These are phyloP conservation scores for Penicillium fimorum DNA, from an alignment of 495 filamentous ascomycete species.

Conservation along the genomic window DNA sequence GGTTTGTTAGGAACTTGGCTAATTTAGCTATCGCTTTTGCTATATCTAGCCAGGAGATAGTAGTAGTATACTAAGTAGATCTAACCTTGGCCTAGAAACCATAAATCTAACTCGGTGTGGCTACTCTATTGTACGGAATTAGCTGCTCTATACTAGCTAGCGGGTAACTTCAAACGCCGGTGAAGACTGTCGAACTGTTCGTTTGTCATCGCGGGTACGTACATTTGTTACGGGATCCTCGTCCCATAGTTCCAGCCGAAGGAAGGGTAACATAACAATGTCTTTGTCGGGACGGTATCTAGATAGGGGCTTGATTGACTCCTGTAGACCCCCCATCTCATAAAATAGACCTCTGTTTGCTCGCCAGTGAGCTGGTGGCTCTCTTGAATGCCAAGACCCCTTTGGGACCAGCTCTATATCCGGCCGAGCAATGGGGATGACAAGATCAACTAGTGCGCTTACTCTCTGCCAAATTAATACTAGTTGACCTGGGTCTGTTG, in stretches of 20 bases:
- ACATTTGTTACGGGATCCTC: not conserved
- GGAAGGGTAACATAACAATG: not conserved
- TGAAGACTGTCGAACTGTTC: not conserved
- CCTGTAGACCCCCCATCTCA: not conserved
- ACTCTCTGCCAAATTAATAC: not conserved
- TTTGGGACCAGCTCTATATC: not conserved
- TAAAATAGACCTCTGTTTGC: not conserved
- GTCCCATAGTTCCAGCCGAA: not conserved
- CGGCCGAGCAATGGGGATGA: not conserved
- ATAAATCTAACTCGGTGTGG: too few species aligned
- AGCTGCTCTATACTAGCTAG: too few species aligned
- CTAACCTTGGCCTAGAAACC: too few species aligned
- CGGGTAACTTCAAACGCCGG: not conserved
- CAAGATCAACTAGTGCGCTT: not conserved
- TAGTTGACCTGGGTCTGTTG: not conserved
- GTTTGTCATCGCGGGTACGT: not conserved
- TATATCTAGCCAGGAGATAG: too few species aligned
- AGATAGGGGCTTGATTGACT: not conserved
- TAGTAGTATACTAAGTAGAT: too few species aligned
- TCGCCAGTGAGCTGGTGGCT: not conserved
- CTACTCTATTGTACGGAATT: too few species aligned
- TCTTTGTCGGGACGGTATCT: not conserved
- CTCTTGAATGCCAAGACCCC: not conserved
- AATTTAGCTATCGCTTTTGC: too few species aligned
- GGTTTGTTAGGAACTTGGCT: too few species aligned